Base-by-base conservation (phyloP, 2,329 filamentous ascomycete species). In the Bipolaris cookei region DNA sequence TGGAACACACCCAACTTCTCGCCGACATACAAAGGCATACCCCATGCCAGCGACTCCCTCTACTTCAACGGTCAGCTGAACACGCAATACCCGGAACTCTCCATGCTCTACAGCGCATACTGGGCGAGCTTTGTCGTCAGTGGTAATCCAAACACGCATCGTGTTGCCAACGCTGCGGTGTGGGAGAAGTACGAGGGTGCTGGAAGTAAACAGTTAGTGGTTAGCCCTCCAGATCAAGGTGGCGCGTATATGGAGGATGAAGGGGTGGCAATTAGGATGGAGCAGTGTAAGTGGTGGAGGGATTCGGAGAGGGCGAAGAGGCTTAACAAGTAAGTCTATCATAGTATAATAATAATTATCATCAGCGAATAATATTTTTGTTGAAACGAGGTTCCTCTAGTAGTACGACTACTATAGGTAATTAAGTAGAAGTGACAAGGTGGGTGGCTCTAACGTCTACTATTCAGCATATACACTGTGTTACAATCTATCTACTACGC, bases 41-140 rank as follows among this genome's bases (percentile, higher is more conserved):
- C 72, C 6, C 73, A 76, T 38, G 73, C 70, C 0, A 68, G 67
- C 25, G 73, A 76, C 43, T 49, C 59, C 1, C 25, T 48, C 3
- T 76, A 75, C 42, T 75, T 73, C 55, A 72, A 75, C 25, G 73
- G 73, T 6, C 52, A 66, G 7, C 46, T 58, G 0, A 60, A 64
- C 7, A 67, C 66, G 3, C 62, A 73, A 49, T 74, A 60, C 30
- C 72, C 73, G 0, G 69, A 69, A 14, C 70, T 75, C 10, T 46
- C 71, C 0, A 62, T 70, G 1, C 52, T 74, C 6, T 77, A 77
- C 47, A 67, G 68, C 48, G 67, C 67, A 6, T 77, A 76, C 34
- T 72, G 68, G 55, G 73, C 74, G 3, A 75, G 70, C 45, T 77
- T 77, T 37, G 62, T 77, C 2, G 68, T 72, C 2, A 69, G 64